These are phyloP conservation scores for Elaeis guineensis DNA, from an alignment of 176 grass and related monocot genomes.

Conservation along the genomic window DNA sequence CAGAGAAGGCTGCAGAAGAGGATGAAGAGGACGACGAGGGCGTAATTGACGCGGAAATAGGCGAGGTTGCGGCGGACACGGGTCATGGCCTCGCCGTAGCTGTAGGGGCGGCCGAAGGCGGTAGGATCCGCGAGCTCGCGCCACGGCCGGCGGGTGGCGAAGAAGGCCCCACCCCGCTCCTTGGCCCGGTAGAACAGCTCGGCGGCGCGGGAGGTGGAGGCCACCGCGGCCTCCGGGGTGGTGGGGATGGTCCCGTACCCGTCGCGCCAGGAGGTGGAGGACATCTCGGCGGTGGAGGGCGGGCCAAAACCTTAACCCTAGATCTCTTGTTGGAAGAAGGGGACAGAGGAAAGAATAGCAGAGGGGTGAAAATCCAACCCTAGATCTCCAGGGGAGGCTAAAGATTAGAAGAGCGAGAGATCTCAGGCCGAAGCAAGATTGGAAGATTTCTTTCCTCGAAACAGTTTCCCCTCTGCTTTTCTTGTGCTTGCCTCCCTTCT, in stretches of 20 bases:
- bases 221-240: neutral
- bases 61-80: conserved; percentile 63
- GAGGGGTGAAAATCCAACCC: too few species aligned
- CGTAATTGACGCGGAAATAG: conserved; percentile 95
- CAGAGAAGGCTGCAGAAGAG: conserved; percentile 65
- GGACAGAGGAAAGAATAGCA: too few species aligned
- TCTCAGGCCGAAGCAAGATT: too few species aligned
- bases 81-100: conserved; percentile 48
- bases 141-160: conserved; percentile 62
- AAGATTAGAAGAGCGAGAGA: too few species aligned
- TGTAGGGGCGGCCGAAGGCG: conserved; percentile 60
- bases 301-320: too few species aligned
- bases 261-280: too few species aligned
- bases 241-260: neutral
- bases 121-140: conserved; percentile 49
- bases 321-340: too few species aligned
- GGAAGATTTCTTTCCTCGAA: too few species aligned
- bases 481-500: too few species aligned
- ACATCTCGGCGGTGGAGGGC: too few species aligned
- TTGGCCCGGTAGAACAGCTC: conserved; percentile 56
- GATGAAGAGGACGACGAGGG: conserved; percentile 38
- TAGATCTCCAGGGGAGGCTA: too few species aligned
- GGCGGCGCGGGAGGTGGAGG: conserved; percentile 34
- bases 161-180: conserved; percentile 37
- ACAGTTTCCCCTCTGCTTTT: too few species aligned